Percentiles rank a stretch among this genome's conserved stretches.
phyloP scores from a whole-genome alignment of 2,329 filamentous ascomycete genomes.

The Sclerotinia trifoliorum region DNA sequence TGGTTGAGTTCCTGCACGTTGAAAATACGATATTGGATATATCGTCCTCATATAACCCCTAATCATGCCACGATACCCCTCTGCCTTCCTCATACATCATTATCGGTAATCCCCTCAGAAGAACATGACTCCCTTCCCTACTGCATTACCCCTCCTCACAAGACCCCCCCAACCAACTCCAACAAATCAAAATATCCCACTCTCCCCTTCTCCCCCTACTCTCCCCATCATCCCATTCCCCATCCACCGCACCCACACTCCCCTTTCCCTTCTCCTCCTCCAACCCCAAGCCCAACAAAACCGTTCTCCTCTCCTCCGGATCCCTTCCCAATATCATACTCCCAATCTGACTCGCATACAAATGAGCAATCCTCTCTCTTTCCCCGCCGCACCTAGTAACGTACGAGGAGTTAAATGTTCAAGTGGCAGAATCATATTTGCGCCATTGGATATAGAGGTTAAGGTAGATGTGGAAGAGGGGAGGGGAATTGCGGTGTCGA shows the following conservation, averaged over 20 bases:
- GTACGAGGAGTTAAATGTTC: conserved; percentile 83
- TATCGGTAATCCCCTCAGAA: background rate
- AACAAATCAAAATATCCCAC: conserved; percentile 64
- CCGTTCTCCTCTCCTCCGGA: conserved; percentile 59
- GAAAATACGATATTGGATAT: background rate
- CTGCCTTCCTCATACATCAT: background rate
- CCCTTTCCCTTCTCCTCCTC: conserved; percentile 44
- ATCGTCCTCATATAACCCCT: background rate
- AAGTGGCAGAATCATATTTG: conserved; percentile 69
- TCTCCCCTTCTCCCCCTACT: conserved; percentile 42
- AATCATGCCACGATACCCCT: rapidly evolving
- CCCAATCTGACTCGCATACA: conserved; percentile 86
- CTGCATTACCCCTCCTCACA: conserved; percentile 30
- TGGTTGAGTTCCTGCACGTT: too few relatives aligned
- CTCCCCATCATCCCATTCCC: conserved; percentile 46
- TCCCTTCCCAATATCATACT: conserved; percentile 72
- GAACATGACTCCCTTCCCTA: too few relatives aligned
- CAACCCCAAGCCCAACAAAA: conserved; percentile 63
- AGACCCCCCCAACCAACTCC: conserved; percentile 59
- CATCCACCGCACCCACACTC: conserved; percentile 47
- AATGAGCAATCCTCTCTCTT: conserved; percentile 79
- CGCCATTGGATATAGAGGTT: conserved; percentile 19
- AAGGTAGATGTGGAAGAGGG: conserved; percentile 23
- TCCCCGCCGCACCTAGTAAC: conserved; percentile 77
- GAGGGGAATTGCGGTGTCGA: conserved; percentile 50